These are phyloP conservation scores for Taphrina wiesneri DNA, from an alignment of 1,139 yeast genomes.

Conservation along the genomic window DNA sequence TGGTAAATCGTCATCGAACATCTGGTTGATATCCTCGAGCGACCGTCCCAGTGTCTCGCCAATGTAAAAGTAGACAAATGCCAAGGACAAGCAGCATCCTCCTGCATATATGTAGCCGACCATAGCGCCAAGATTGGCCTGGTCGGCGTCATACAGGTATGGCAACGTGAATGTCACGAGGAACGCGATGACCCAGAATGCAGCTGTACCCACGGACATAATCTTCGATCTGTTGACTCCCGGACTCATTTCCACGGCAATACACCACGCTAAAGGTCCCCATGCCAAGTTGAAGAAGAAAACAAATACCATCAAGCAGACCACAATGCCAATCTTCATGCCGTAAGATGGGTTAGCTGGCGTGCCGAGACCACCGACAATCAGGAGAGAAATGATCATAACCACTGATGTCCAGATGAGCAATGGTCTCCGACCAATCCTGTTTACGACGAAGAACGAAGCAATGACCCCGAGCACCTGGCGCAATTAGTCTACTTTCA, in stretches of 20 bases:
- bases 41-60: constrained; percentile 72
- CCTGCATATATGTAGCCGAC: constrained; percentile 77
- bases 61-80: constrained; percentile 64
- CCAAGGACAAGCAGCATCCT: constrained; percentile 51
- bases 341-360: constrained; percentile 42
- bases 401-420: constrained; percentile 63
- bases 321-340: constrained; percentile 48
- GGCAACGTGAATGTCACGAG: constrained; percentile 52
- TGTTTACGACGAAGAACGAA: constrained; percentile 55
- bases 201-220: constrained; percentile 46
- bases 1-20: constrained; percentile 44
- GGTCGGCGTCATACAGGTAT: constrained; percentile 53
- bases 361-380: constrained; percentile 50
- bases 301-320: constrained; percentile 73
- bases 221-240: constrained; percentile 55
- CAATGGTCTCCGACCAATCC: constrained; percentile 67
- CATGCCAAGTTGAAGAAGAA: constrained; percentile 82
- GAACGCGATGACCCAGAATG: constrained; percentile 45
- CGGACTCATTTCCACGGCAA: constrained; percentile 74
- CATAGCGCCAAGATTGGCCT: constrained; percentile 38
- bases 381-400: constrained; percentile 64
- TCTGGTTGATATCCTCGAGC: constrained; percentile 66
- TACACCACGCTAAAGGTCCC: constrained; percentile 82
- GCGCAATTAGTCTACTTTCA: not conserved
- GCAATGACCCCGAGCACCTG: constrained; percentile 49